Base-by-base conservation (phyloP, 257 asterid genomes). In the Primulina huaijiensis region DNA sequence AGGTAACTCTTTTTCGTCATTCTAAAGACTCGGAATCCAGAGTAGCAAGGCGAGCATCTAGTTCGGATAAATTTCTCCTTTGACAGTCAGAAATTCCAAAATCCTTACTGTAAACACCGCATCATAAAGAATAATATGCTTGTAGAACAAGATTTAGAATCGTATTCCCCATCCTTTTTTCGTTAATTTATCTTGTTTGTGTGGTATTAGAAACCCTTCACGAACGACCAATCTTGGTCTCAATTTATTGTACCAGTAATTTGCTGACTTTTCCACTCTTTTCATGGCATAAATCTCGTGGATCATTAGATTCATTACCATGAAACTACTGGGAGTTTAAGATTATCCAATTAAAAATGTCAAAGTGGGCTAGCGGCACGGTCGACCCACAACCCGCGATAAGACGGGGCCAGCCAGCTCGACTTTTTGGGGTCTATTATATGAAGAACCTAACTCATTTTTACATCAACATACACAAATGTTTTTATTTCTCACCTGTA, bases 81-180 rank as follows among this genome's bases (percentile, higher is more conserved):
- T 5, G 20, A 50, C 57, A 50, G 21, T 50, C n/a, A 12, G n/a
- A 14, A 43, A 4, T 43, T 14, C 55, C 55, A 43, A 43, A 43
- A 14, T 43, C 55, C 55, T 12, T n/a, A 14, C 55, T 14, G 19
- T 12, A 43, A 43, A 43, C 55, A 43, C 55, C 55, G 12, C 14
- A 14, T 14, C 55, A 43, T 3, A 43, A 11, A 14, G 55, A 43
- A 0, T 0, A 43, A 78, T 74, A 65, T 78, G 74, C 76, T 52
- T 61, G 57, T 69, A 62, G 31, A 43, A 63, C 59, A 62, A 60
- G 72, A 69, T 55, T 56, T 43, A 62, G 79, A 76, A 76, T 80
- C 60, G 60, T 12, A 53, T 69, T 72, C 78, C 67, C 19, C 19
- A 38, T 62, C 55, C 40, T 8, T 60, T 62, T 53, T 61, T 52